Evolutionary conservation across 148 eudicot species (phyloP), one percentile per base, ranked within the genome.

Genomic region (Gaultheria prostrata): DNA sequence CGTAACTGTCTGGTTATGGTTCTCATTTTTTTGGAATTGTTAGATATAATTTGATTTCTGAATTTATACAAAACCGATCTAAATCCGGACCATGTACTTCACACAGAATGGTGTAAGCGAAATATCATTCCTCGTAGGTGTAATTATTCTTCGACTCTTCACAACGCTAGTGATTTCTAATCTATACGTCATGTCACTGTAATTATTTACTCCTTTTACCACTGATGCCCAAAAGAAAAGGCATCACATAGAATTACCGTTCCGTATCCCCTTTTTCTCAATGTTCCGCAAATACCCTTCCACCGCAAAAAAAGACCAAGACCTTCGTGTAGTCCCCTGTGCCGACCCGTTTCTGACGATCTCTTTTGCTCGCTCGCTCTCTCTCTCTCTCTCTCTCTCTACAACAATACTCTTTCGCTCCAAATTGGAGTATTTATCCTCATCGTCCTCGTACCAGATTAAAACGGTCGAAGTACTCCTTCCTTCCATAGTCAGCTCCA

Each of bases 381-480:
- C 80, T 17, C 79, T 26, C 57, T 13, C 35, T 28, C 79, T 15
- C 80, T 26, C 81, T 78, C 81, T 77, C 80, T 77, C 72, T 10
- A 2, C 72, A 30, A 11, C 18, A 67, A 28, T 35, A 11, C 72
- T 28, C 72, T 67, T 67, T 28, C 72, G 72, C 80, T 53, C 45
- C 57, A 50, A 51, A 28, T 53, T 53, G n/a, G n/a, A n/a, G n/a
- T n/a, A 14, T 15, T 28, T 20, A 5, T 28, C 61, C 59, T 51
- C 61, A 6, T 3, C 59, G 18, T 28, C 43, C 59, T 77, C n/a
- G 0, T 53, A 8, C 50, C 39, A 14, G 80, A 30, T 51, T 77
- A 30, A 24, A 76, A 28, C 61, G 24, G 80, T 81, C 61, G 8
- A 8, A 28, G 5, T 46, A 24, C 76, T 43, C 53, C 17, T 54